phyloP scores from a whole-genome alignment of 805 yeast genomes.

The Ogataea methylovora region DNA sequence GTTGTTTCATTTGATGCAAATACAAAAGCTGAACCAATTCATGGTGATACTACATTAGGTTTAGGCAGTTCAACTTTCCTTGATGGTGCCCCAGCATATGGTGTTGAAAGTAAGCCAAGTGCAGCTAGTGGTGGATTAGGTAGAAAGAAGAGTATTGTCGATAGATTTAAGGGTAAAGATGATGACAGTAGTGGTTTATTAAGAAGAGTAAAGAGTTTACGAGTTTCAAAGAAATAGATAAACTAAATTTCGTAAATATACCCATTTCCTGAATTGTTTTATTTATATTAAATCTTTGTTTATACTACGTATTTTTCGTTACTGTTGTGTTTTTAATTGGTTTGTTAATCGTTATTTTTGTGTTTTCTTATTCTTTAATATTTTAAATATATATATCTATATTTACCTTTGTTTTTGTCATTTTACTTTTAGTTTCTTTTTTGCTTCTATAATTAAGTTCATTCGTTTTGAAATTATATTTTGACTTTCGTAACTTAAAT shows the following conservation, averaged over 20 bases:
- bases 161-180: conserved; percentile 37
- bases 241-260: background rate
- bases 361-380: background rate
- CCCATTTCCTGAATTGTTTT: background rate
- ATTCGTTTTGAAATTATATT: no score
- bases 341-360: background rate
- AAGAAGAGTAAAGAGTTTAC: conserved; percentile 83
- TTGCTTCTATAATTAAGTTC: no score
- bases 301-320: background rate
- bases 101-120: conserved; percentile 29
- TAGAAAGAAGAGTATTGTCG: conserved; percentile 80
- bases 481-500: no score
- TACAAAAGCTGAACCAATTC: conserved; percentile 61
- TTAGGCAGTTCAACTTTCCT: conserved; percentile 87
- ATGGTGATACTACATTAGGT: conserved; percentile 83
- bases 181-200: conserved; percentile 45
- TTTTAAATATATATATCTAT: no score
- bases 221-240: conserved; percentile 47
- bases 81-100: conserved; percentile 89
- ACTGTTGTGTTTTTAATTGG: background rate
- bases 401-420: no score
- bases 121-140: conserved; percentile 41
- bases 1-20: conserved; percentile 67
- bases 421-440: no score
- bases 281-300: no score